phyloP scores from a whole-genome alignment of 495 filamentous ascomycete genomes.

The Neohortaea acidophila region DNA sequence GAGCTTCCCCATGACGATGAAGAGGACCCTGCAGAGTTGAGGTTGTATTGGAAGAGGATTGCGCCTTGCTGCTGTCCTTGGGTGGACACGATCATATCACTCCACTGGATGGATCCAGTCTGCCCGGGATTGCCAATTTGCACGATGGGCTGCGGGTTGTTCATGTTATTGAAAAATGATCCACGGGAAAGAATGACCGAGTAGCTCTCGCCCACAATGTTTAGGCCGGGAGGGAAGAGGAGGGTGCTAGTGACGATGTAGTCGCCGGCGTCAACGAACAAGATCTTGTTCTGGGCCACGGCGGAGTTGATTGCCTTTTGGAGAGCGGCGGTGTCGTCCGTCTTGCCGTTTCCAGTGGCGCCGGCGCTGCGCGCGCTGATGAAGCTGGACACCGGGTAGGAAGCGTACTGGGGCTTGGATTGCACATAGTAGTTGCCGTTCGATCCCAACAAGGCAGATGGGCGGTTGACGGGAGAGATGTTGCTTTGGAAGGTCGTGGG shows the following conservation, averaged over 20 bases:
- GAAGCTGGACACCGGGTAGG: conserved; percentile 13
- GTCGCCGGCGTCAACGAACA: conserved; percentile 25
- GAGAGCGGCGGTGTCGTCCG: conserved; percentile 25
- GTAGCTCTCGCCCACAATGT: conserved; percentile 42
- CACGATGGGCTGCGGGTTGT: conserved; percentile 28
- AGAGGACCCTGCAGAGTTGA: conserved; percentile 15
- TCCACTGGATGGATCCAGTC: conserved; percentile 23
- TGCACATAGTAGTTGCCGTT: conserved; percentile 20
- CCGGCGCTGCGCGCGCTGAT: conserved; percentile 20
- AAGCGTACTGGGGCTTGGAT: conserved; percentile 26
- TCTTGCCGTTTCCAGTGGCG: conserved; percentile 19
- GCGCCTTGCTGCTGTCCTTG: conserved; percentile 26
- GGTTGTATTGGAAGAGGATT: conserved; percentile 27
- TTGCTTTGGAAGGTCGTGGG: conserved; percentile 12
- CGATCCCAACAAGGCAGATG: conserved; percentile 13
- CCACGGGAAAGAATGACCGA: conserved; percentile 32
- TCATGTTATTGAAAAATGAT: conserved; percentile 20
- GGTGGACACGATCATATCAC: conserved; percentile 33
- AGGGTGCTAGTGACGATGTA: conserved; percentile 47
- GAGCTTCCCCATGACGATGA: no score
- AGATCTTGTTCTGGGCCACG: conserved; percentile 15
- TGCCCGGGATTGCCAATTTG: conserved; percentile 26
- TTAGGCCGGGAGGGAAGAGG: conserved; percentile 36
- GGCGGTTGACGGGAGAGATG: conserved; percentile 18
- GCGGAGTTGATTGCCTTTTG: conserved; percentile 19